A percentile compares a stretch with the other conserved stretches of the same genome.
phyloP scores from a whole-genome alignment of 2,329 filamentous ascomycete genomes.

The Fusarium brevicatenulatum region DNA sequence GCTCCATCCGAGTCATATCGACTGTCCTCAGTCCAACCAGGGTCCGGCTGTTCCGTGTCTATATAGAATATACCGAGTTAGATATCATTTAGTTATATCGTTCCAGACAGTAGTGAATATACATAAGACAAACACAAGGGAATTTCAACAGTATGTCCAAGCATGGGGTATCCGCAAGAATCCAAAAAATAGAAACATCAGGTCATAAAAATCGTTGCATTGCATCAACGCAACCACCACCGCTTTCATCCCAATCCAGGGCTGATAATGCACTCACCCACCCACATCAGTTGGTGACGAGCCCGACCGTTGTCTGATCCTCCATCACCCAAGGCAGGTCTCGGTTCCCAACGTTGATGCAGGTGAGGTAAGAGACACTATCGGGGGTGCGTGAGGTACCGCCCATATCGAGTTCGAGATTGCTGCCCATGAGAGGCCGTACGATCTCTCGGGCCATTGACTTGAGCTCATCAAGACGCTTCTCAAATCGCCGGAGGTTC shows the following conservation, averaged over 20 bases:
- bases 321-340: slow-evolving; percentile 63
- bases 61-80: slow-evolving; percentile 18
- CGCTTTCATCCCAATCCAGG: slow-evolving; percentile 2
- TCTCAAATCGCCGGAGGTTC: slow-evolving; percentile 86
- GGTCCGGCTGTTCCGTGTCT: slow-evolving; percentile 13
- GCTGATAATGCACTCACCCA: neutral
- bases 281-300: slow-evolving; percentile 17
- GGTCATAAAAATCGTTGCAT: slow-evolving; percentile 41
- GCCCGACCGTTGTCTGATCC: slow-evolving; percentile 39
- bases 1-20: slow-evolving; percentile 16
- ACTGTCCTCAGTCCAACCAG: slow-evolving; percentile 14
- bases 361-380: slow-evolving; percentile 62
- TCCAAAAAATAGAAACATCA: slow-evolving; percentile 31
- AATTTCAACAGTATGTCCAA: slow-evolving; percentile 34
- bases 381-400: slow-evolving; percentile 54
- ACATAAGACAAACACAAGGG: slow-evolving; percentile 26
- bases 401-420: slow-evolving; percentile 79
- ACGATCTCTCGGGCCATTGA: slow-evolving; percentile 83
- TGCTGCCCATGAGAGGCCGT: slow-evolving; percentile 85
- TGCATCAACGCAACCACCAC: slow-evolving; percentile 27
- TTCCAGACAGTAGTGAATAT: slow-evolving; percentile 25
- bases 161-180: slow-evolving; percentile 41
- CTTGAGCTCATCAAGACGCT: slow-evolving; percentile 89
- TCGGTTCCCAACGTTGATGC: slow-evolving; percentile 58
- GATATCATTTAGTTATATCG: slow-evolving; percentile 8